Conservation (phyloP, 257 asterid species). For the Sherardia arvensis region DNA sequence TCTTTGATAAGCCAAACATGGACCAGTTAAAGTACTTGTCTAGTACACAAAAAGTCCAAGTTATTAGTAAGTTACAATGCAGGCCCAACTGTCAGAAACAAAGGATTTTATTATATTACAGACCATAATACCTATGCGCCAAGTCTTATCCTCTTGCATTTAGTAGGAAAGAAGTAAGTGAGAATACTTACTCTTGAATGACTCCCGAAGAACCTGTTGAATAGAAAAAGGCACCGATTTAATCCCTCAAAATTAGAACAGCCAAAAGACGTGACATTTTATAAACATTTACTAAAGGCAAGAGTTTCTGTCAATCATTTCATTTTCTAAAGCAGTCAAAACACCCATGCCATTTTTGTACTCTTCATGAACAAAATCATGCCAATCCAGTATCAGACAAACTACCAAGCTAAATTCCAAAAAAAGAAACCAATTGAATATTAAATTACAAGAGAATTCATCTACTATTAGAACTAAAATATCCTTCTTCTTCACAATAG, state of each 20-base stretch:
- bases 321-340: background rate
- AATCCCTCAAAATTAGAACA: constrained; percentile 4
- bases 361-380: background rate
- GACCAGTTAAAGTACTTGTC: background rate
- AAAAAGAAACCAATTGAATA: background rate
- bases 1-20: background rate
- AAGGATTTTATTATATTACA: background rate
- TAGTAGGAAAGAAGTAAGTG: background rate
- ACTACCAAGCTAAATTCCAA: too few relatives aligned
- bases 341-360: background rate
- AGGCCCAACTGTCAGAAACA: background rate
- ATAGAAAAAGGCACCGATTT: constrained; percentile 17
- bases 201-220: constrained; percentile 68
- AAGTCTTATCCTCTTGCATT: background rate
- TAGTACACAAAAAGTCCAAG: background rate
- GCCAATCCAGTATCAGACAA: background rate
- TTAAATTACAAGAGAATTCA: background rate
- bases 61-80: background rate
- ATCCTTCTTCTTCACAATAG: background rate
- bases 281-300: background rate
- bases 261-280: background rate
- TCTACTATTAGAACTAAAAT: too few relatives aligned
- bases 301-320: background rate
- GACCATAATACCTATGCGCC: background rate
- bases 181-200: constrained; percentile 42